These are phyloP conservation scores for Backusella sp. DNA, from an alignment of 192 early-diverging fungal species.

Conservation along the genomic window DNA sequence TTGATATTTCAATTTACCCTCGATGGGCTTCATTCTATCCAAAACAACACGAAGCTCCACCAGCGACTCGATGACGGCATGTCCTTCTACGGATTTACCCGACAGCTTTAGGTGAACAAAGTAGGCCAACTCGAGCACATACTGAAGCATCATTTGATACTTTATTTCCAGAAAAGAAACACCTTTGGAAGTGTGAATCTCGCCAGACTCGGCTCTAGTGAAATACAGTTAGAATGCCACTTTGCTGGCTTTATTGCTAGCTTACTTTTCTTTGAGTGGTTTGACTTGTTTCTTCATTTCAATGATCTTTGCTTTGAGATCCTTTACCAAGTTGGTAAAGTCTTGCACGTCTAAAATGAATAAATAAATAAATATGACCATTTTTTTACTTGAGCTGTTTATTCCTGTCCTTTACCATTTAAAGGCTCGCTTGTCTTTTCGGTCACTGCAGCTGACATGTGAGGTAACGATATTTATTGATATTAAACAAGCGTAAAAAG, in stretches of 20 bases:
- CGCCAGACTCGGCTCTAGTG: constrained; percentile 44
- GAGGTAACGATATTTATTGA: background rate
- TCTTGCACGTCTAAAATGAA: constrained; percentile 14
- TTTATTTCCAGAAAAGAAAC: constrained; percentile 91
- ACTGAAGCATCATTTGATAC: constrained; percentile 82
- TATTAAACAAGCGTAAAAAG: background rate
- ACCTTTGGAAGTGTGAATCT: constrained; percentile 72
- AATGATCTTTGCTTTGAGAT: constrained; percentile 42
- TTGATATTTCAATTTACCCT: constrained; percentile 94
- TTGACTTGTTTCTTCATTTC: constrained; percentile 44
- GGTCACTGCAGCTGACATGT: background rate
- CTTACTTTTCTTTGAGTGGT: constrained; percentile 44
- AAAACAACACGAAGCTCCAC: constrained; percentile 83
- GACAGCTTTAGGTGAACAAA: constrained; percentile 76
- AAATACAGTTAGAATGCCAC: background rate
- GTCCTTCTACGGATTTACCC: constrained; percentile 61
- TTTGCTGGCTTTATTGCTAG: background rate
- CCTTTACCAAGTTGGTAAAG: constrained; percentile 40
- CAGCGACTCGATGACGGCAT: constrained; percentile 64
- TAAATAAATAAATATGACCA: background rate
- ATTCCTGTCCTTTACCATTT: background rate
- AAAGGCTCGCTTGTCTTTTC: background rate
- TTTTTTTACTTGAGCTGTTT: background rate
- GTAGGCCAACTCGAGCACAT: constrained; percentile 78
- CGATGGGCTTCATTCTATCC: constrained; percentile 92